Evolutionary conservation across 768 basidiomycete genomes (phyloP).

Genomic region (Lanmaoa rubissima): DNA sequence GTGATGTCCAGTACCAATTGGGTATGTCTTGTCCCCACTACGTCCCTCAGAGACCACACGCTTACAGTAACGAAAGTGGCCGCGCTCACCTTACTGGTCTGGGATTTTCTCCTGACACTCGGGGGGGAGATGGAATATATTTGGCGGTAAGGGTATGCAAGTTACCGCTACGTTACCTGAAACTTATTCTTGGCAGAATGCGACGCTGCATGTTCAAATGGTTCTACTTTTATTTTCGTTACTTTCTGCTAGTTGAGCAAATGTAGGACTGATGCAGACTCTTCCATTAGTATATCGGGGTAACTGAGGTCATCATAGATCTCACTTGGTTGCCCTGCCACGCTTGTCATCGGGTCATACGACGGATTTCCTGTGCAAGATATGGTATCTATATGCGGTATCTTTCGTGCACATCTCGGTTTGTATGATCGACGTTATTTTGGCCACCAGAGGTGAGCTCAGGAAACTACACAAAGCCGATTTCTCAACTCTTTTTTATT

Average conservation of each 20-base stretch:
- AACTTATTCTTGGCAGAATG: slow-evolving; percentile 9
- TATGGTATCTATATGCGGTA: slow-evolving; percentile 11
- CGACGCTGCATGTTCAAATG: slow-evolving; percentile 8
- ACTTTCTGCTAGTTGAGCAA: slow-evolving; percentile 11
- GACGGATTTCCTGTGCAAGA: slow-evolving; percentile 9
- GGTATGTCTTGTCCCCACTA: neutral
- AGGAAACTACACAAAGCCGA: neutral
- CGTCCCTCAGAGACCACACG: neutral
- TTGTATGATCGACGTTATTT: slow-evolving; percentile 20
- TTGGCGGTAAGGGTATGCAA: slow-evolving; percentile 29
- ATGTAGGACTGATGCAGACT: slow-evolving; percentile 3
- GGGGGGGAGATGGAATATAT: slow-evolving; percentile 27
- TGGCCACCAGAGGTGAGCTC: slow-evolving; percentile 27
- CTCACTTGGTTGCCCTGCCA: slow-evolving; percentile 6
- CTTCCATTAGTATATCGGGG: neutral
- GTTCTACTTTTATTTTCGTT: slow-evolving; percentile 21
- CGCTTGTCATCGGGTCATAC: slow-evolving; percentile 7
- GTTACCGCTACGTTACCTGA: too few relatives aligned
- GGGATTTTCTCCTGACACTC: slow-evolving; percentile 27
- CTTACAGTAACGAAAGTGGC: slow-evolving; percentile 21
- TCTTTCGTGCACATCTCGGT: slow-evolving; percentile 6
- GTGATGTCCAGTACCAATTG: slow-evolving; percentile 9
- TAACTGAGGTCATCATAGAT: slow-evolving; percentile 1
- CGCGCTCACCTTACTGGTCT: slow-evolving; percentile 25
- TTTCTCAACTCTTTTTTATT: neutral